A percentile compares a stretch with the other conserved stretches of the same genome.
Conservation (phyloP, 768 basidiomycete genomes). For the Daedalea quercina region DNA sequence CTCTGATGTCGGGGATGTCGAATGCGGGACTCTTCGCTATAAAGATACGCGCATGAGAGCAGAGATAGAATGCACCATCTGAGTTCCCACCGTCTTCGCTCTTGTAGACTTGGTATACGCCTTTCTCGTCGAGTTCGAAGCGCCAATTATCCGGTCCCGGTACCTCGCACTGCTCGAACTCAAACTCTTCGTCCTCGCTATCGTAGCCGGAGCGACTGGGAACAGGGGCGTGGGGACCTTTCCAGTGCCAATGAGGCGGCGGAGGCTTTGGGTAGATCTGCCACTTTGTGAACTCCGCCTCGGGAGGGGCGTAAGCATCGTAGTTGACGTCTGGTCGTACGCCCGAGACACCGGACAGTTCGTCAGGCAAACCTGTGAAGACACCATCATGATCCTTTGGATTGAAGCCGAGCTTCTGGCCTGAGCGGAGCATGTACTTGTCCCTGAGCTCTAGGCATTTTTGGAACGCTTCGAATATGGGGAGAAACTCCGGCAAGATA, state of each 20-base stretch:
- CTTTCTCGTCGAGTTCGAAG: conserved; percentile 77
- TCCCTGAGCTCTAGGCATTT: conserved; percentile 88
- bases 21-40: conserved; percentile 47
- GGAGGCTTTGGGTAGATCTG: conserved; percentile 89
- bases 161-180: conserved; percentile 65
- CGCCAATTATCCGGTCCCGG: conserved; percentile 53
- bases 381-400: conserved; percentile 84
- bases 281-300: conserved; percentile 56
- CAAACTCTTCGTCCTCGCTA: conserved; percentile 48
- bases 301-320: conserved; percentile 16
- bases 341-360: conserved; percentile 56
- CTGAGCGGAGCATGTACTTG: conserved; percentile 86
- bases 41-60: not conserved
- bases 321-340: conserved; percentile 55
- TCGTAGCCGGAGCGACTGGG: conserved; percentile 11
- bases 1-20: conserved; percentile 77
- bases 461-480: conserved; percentile 65
- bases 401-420: conserved; percentile 92
- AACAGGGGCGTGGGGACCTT: conserved; percentile 29
- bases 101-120: conserved; percentile 84
- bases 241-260: conserved; percentile 95
- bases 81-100: conserved; percentile 26
- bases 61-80: not conserved
- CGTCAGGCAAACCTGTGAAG: conserved; percentile 64
- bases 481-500: conserved; percentile 16